Conservation (phyloP, 2,329 filamentous ascomycete genomes). For the Phoma sp. region DNA sequence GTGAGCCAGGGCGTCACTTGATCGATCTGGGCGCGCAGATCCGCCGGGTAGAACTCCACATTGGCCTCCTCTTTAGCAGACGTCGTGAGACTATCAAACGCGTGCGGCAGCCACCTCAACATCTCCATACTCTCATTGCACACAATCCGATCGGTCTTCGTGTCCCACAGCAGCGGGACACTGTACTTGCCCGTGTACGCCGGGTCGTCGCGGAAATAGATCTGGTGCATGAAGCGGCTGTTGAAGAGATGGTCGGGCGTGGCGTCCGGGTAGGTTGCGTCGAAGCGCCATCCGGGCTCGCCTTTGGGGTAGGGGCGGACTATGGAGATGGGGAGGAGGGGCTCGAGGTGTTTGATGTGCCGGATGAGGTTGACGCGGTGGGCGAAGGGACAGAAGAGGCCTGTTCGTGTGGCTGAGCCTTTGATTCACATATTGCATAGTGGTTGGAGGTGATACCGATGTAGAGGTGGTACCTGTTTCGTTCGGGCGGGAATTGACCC, state of each 20-base stretch:
- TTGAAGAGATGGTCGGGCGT: constrained; percentile 66
- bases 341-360: constrained; percentile 63
- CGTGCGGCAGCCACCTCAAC: constrained; percentile 62
- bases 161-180: constrained; percentile 69
- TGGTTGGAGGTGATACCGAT: constrained; percentile 47
- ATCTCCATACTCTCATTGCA: constrained; percentile 68
- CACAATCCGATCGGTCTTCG: constrained; percentile 60
- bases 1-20: constrained; percentile 60
- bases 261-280: constrained; percentile 61
- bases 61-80: constrained; percentile 40
- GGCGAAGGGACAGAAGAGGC: constrained; percentile 70
- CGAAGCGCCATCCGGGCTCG: constrained; percentile 66
- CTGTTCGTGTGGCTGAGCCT: constrained; percentile 30
- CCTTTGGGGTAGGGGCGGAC: constrained; percentile 72
- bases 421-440: not conserved
- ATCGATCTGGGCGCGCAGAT: constrained; percentile 59
- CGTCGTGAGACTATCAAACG: constrained; percentile 58
- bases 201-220: constrained; percentile 67
- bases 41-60: constrained; percentile 60
- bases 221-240: constrained; percentile 64
- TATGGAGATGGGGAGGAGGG: constrained; percentile 62
- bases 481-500: constrained; percentile 58
- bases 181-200: constrained; percentile 66
- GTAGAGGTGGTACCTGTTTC: constrained; percentile 62
- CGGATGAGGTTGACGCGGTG: constrained; percentile 65